These are phyloP conservation scores for Podospora tetraspora DNA, from an alignment of 495 filamentous ascomycete genomes.

Conservation along the genomic window DNA sequence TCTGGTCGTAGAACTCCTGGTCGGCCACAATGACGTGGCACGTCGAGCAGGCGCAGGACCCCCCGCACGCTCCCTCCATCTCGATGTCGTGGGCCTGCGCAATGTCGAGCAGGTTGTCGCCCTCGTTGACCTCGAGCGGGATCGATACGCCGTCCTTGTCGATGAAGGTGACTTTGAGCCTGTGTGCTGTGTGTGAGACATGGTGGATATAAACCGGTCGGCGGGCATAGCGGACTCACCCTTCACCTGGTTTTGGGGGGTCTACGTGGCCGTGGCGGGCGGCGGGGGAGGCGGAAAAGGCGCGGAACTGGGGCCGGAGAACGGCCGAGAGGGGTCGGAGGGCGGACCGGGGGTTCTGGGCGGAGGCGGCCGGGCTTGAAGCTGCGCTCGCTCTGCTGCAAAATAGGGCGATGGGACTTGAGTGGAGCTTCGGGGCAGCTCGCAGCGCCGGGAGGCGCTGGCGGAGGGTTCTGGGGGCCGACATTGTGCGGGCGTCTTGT, in stretches of 20 bases:
- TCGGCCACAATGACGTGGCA: constrained; percentile 93
- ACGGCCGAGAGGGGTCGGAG: background rate
- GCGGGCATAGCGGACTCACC: constrained; percentile 50
- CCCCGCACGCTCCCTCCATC: constrained; percentile 97
- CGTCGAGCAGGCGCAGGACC: constrained; percentile 93
- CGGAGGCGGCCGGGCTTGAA: constrained; percentile 7
- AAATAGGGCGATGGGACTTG: constrained; percentile 20
- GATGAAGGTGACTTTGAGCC: constrained; percentile 84
- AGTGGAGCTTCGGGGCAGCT: constrained; percentile 11
- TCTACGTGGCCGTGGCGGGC: constrained; percentile 70
- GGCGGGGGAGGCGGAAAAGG: constrained; percentile 57
- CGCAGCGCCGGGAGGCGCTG: constrained; percentile 21
- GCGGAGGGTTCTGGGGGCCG: constrained; percentile 18
- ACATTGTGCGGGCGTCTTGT: constrained; percentile 18
- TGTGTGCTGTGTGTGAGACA: constrained; percentile 31
- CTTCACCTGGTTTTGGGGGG: constrained; percentile 87
- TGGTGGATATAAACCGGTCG: background rate
- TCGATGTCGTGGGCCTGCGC: constrained; percentile 92
- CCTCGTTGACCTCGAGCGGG: constrained; percentile 71
- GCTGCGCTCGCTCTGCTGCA: constrained; percentile 17
- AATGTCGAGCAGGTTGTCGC: constrained; percentile 90
- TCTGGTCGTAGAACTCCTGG: constrained; percentile 79
- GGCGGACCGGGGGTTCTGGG: background rate
- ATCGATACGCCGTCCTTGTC: constrained; percentile 81
- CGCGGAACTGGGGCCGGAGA: constrained; percentile 5